A percentile compares a stretch with the other conserved stretches of the same genome.
phyloP scores from a whole-genome alignment of 2,329 filamentous ascomycete genomes.

The Acrocalymma vagum region DNA sequence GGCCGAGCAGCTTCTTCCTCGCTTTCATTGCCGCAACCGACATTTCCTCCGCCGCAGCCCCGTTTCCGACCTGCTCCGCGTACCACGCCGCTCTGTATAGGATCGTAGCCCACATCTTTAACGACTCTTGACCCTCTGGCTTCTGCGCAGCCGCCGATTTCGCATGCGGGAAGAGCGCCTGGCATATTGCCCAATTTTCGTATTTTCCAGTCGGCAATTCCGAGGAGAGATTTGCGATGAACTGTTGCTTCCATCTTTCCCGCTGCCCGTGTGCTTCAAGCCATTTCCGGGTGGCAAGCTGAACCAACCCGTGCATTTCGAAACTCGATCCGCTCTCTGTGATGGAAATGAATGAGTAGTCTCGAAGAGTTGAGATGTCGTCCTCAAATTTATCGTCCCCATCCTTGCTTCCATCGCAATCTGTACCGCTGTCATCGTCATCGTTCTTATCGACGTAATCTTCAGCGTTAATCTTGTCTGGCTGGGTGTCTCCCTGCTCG shows the following conservation, averaged over 20 bases:
- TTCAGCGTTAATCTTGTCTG: neutral
- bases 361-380: constrained; percentile 8
- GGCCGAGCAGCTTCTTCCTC: constrained; percentile 1
- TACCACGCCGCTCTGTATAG: constrained; percentile 12
- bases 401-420: constrained; percentile 5
- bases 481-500: neutral
- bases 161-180: constrained; percentile 39
- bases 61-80: constrained; percentile 1
- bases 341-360: constrained; percentile 9
- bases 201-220: constrained; percentile 8
- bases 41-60: constrained; percentile 4
- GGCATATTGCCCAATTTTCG: constrained; percentile 33
- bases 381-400: constrained; percentile 17
- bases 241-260: constrained; percentile 7
- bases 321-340: neutral
- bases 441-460: neutral
- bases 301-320: constrained; percentile 18
- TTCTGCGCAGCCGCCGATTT: constrained; percentile 8
- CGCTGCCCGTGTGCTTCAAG: constrained; percentile 2
- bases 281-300: constrained; percentile 16
- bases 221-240: neutral
- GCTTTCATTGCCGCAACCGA: constrained; percentile 1
- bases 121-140: neutral
- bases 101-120: constrained; percentile 3
- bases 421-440: neutral